Base-by-base conservation (phyloP, 148 eudicot genomes). In the Rhododendron williamsianum region DNA sequence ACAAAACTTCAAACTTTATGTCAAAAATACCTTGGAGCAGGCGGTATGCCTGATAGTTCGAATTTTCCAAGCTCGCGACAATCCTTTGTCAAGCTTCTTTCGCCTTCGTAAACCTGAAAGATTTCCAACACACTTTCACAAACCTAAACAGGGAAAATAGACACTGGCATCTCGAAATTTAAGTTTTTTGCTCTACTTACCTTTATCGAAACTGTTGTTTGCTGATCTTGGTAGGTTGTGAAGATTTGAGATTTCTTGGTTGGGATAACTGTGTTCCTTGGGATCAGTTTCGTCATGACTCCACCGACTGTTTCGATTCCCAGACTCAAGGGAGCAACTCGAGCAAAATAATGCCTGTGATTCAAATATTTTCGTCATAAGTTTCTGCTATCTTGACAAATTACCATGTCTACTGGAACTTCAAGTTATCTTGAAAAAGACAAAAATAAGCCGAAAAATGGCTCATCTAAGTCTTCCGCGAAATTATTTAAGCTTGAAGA, bases 231-330 rank as follows among this genome's bases (percentile, higher is more conserved):
- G 82, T 92, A 92, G 1, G 94, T 92, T 52, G 89, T 76, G 84
- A 92, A 92, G 67, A 85, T 69, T 78, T 91, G 94, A 48, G 94
- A 90, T 81, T 90, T 91, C 92, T 92, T 92, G 25, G 91, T 90
- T 16, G 94, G 94, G 74, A 92, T 86, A 10, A 89, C 92, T 2
- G 88, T 90, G 84, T 92, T 91, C 71, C 94, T 88, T 9, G 93
- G 94, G 81, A 92, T 92, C 87, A 92, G 82, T 80, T 92, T 91
- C 21, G 94, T 91, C 94, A 92, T 91, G n/a, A 92, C 93, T 33
- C 94, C 94, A 81, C 93, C 94, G 11, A 89, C 91, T 8, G 94
- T 92, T 86, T 92, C 93, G 45, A 92, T 91, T 9, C 92, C 94
- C 83, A 92, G 87, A 84, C 92, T 92, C 81, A 92, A 78, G 23